A percentile compares a stretch with the other conserved stretches of the same genome.
phyloP scores from a whole-genome alignment of 345 rosid genomes.

The Corymbia maculata region DNA sequence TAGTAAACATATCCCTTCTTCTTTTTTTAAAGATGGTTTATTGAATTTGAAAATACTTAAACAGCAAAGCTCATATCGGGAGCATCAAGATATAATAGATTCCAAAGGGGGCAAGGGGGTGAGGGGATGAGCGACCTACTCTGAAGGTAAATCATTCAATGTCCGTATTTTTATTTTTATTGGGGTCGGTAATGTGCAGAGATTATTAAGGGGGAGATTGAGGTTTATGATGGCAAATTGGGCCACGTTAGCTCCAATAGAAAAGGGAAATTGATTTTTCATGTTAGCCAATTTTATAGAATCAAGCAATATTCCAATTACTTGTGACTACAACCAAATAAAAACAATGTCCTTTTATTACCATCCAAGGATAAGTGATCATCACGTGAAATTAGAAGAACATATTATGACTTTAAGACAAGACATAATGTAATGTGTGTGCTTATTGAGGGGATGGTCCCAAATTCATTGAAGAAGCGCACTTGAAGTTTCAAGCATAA shows the following conservation, averaged over 20 bases:
- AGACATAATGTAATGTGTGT: background rate
- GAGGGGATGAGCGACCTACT: too few species aligned
- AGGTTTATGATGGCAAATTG: background rate
- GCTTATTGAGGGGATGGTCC: background rate
- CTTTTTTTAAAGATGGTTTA: too few species aligned
- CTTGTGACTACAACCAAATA: rapidly evolving
- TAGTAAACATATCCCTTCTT: too few species aligned
- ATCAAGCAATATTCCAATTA: background rate
- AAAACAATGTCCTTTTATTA: background rate
- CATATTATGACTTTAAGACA: rapidly evolving
- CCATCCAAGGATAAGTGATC: background rate
- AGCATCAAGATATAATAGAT: too few species aligned
- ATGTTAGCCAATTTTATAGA: background rate
- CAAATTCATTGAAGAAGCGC: background rate
- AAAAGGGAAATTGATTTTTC: background rate
- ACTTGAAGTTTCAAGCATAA: constrained; percentile 1
- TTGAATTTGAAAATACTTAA: too few species aligned
- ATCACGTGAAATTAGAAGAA: background rate
- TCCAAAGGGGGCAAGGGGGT: too few species aligned
- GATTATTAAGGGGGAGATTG: background rate
- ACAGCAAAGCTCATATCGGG: too few species aligned
- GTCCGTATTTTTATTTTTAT: too few species aligned
- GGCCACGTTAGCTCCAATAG: background rate
- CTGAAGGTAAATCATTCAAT: too few species aligned
- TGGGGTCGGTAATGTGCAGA: too few species aligned